Percentiles rank a stretch among this genome's conserved stretches.
Conservation (phyloP, 176 grass and related monocot species). For the Bonia amplexicaulis region DNA sequence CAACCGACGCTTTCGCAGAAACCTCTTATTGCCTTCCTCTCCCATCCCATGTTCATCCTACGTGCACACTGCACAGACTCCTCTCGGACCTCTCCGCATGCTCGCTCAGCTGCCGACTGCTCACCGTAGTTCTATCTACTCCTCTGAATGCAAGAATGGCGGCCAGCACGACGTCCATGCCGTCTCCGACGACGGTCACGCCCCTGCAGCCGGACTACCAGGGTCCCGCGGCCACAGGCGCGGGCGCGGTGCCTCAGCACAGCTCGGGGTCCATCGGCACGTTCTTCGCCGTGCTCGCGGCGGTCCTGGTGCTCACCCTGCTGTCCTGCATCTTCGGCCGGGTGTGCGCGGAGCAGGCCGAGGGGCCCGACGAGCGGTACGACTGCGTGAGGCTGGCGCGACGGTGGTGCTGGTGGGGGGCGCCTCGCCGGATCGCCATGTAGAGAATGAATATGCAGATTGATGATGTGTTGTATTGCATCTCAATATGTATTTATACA, state of each 20-base stretch:
- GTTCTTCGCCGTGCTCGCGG: conserved; percentile 70
- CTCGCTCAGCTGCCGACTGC: not conserved
- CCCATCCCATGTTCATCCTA: not conserved
- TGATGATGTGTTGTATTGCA: too few species aligned
- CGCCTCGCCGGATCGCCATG: not conserved
- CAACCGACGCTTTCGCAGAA: conserved; percentile 6
- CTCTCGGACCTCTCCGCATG: not conserved
- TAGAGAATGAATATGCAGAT: too few species aligned
- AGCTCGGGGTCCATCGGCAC: conserved; percentile 44
- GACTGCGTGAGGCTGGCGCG: conserved; percentile 49
- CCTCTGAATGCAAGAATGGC: conserved; percentile 37
- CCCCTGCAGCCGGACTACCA: conserved; percentile 43
- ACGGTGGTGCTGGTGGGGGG: conserved; percentile 37
- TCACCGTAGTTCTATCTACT: not conserved
- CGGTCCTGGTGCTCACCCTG: conserved; percentile 56
- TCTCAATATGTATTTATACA: too few species aligned
- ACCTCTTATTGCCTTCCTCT: not conserved
- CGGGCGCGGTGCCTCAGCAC: not conserved
- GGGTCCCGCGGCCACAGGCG: conserved; percentile 3
- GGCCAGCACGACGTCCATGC: conserved; percentile 30
- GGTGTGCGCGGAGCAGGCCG: conserved; percentile 42
- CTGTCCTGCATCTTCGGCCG: conserved; percentile 77
- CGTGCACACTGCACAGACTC: not conserved
- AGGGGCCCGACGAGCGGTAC: conserved; percentile 61
- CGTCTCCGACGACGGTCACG: conserved; percentile 11